Percentiles rank a stretch among this genome's conserved stretches.
Evolutionary conservation across 768 basidiomycete species (phyloP).

Genomic region (Gymnopilus junonius): DNA sequence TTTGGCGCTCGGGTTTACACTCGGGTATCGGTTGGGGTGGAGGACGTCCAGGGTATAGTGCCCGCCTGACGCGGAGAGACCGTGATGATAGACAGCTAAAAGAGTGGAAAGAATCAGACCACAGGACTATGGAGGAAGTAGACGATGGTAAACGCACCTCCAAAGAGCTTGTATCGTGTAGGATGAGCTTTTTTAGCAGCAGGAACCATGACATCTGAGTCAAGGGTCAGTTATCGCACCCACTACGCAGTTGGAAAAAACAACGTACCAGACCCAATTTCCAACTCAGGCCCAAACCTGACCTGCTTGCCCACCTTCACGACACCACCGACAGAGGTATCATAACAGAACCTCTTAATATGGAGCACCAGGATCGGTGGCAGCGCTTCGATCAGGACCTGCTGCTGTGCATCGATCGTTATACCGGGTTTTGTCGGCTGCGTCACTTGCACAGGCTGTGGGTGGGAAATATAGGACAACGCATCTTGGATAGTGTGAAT

Average conservation of each 20-base stretch:
- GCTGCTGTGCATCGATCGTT: slow-evolving; percentile 69
- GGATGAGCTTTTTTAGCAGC: slow-evolving; percentile 46
- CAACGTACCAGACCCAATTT: slow-evolving; percentile 67
- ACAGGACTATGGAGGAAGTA: not conserved
- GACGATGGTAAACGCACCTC: slow-evolving; percentile 52
- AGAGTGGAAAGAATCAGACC: not conserved
- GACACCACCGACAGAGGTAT: slow-evolving; percentile 71
- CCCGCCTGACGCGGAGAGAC: slow-evolving; percentile 86
- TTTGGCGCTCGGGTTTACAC: slow-evolving; percentile 33
- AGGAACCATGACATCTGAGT: slow-evolving; percentile 64
- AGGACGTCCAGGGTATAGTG: slow-evolving; percentile 95
- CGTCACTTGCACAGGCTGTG: slow-evolving; percentile 80
- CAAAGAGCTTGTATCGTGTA: slow-evolving; percentile 80
- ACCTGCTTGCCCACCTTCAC: slow-evolving; percentile 89
- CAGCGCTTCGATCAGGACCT: slow-evolving; percentile 74
- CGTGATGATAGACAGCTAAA: slow-evolving; percentile 91
- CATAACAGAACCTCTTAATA: slow-evolving; percentile 91
- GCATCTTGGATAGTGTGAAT: slow-evolving; percentile 86
- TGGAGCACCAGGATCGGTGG: slow-evolving; percentile 88
- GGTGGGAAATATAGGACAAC: slow-evolving; percentile 72
- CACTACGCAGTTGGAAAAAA: not conserved
- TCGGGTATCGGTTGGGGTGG: slow-evolving; percentile 66
- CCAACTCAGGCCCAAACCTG: slow-evolving; percentile 75
- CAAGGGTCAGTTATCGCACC: not conserved
- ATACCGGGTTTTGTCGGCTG: slow-evolving; percentile 57